These are phyloP conservation scores for Penicillium sp. DNA, from an alignment of 2,329 filamentous ascomycete genomes.

Conservation along the genomic window DNA sequence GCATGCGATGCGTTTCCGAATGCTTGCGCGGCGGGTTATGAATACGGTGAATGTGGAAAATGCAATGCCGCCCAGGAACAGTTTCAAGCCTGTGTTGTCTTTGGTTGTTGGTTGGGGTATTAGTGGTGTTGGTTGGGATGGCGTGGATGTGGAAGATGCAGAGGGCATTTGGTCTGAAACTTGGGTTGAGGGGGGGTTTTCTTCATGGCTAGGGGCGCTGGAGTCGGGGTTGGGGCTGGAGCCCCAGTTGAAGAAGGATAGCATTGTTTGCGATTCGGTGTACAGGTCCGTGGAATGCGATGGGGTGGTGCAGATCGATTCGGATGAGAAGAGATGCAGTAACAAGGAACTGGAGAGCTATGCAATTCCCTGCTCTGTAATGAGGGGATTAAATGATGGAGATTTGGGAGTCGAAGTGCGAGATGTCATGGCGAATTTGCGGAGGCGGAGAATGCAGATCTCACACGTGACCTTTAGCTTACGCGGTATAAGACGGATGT, in stretches of 20 bases:
- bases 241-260: conserved; percentile 27
- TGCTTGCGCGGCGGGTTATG: conserved; percentile 66
- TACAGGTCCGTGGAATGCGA: background rate
- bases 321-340: no score
- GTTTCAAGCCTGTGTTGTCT: conserved; percentile 33
- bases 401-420: background rate
- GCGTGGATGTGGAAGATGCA: conserved; percentile 4
- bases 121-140: conserved; percentile 11
- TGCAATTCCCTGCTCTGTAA: background rate
- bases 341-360: no score
- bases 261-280: conserved; percentile 16
- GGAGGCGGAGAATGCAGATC: conserved; percentile 16
- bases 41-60: conserved; percentile 70
- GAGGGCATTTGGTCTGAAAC: conserved; percentile 1
- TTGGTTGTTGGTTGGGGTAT: conserved; percentile 8
- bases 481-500: background rate
- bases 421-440: conserved; percentile 6
- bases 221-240: conserved; percentile 17
- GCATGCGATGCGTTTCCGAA: conserved; percentile 57
- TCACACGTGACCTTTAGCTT: conserved; percentile 6
- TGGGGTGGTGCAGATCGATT: background rate
- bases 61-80: conserved; percentile 69
- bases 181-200: background rate
- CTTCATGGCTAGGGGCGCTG: conserved; percentile 1
- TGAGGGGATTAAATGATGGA: background rate